Conservation (phyloP, 805 yeast species). For the Candida mattraensis region DNA sequence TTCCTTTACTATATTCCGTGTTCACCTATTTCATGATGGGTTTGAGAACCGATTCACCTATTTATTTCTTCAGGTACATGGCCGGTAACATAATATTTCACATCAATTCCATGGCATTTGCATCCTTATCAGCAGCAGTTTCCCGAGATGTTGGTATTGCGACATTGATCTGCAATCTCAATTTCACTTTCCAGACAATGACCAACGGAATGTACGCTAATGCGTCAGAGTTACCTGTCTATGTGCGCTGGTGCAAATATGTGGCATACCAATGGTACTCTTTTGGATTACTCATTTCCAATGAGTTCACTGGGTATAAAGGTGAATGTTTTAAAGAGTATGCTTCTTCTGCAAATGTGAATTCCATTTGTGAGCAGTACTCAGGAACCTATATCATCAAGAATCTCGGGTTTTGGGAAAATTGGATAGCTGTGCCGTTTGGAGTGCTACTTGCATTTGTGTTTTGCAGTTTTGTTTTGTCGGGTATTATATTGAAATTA, state of each 20-base stretch:
- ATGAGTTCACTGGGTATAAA: conserved; percentile 59
- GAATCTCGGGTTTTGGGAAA: conserved; percentile 57
- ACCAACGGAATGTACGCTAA: conserved; percentile 83
- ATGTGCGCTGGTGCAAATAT: conserved; percentile 83
- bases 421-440: conserved; percentile 69
- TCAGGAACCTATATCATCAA: conserved; percentile 55
- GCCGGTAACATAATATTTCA: conserved; percentile 57
- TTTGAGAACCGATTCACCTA: conserved; percentile 44
- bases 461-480: conserved; percentile 50
- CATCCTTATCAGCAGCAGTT: conserved; percentile 52
- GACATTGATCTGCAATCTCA: conserved; percentile 57
- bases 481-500: conserved; percentile 47
- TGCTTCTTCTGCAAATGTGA: conserved; percentile 28
- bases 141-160: conserved; percentile 63
- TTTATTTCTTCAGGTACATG: conserved; percentile 62
- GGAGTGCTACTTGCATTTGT: conserved; percentile 59
- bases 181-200: conserved; percentile 70
- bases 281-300: conserved; percentile 65
- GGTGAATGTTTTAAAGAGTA: conserved; percentile 54
- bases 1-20: conserved; percentile 56
- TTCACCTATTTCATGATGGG: conserved; percentile 82
- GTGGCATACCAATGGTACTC: conserved; percentile 77
- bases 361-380: conserved; percentile 45
- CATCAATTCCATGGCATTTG: conserved; percentile 54
- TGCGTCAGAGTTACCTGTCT: conserved; percentile 73